These are phyloP conservation scores for Lecanoromycetidae sp. DNA, from an alignment of 2,329 filamentous ascomycete species.

Conservation along the genomic window DNA sequence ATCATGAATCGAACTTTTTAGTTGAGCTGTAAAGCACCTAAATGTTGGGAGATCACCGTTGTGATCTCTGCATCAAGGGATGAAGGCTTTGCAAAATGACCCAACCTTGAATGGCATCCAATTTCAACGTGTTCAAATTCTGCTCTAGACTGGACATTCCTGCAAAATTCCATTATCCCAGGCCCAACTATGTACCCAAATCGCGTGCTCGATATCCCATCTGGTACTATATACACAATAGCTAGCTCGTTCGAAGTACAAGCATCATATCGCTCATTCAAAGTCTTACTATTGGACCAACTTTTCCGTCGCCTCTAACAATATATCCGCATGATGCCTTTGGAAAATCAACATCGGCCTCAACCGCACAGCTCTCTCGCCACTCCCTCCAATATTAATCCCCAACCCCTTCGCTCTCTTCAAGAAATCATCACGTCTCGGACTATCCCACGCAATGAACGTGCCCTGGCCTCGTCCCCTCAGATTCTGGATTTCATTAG, in stretches of 20 bases:
- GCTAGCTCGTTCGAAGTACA: not conserved
- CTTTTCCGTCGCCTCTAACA: constrained; percentile 69
- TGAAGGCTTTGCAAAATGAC: too few species aligned
- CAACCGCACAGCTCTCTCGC: constrained; percentile 61
- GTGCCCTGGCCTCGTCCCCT: constrained; percentile 80
- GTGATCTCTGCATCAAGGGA: too few species aligned
- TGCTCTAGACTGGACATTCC: too few species aligned
- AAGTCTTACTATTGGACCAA: constrained; percentile 34
- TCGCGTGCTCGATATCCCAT: too few species aligned
- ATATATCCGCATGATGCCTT: constrained; percentile 76
- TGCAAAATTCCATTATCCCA: too few species aligned
- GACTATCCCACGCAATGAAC: constrained; percentile 85
- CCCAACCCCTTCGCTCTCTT: constrained; percentile 66
- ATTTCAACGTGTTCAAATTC: too few species aligned
- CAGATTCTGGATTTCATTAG: constrained; percentile 67
- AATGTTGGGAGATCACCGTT: too few species aligned
- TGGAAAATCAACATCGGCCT: constrained; percentile 89
- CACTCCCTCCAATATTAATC: constrained; percentile 78
- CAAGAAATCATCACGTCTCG: constrained; percentile 66
- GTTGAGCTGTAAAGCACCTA: too few species aligned
- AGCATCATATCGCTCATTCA: not conserved
- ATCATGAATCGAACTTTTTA: not conserved
- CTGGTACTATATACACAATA: too few species aligned
- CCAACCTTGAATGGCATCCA: too few species aligned
- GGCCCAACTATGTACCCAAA: too few species aligned